Evolutionary conservation across 140 eudicot genomes (phyloP).

Genomic region (Stevia rebaudiana): DNA sequence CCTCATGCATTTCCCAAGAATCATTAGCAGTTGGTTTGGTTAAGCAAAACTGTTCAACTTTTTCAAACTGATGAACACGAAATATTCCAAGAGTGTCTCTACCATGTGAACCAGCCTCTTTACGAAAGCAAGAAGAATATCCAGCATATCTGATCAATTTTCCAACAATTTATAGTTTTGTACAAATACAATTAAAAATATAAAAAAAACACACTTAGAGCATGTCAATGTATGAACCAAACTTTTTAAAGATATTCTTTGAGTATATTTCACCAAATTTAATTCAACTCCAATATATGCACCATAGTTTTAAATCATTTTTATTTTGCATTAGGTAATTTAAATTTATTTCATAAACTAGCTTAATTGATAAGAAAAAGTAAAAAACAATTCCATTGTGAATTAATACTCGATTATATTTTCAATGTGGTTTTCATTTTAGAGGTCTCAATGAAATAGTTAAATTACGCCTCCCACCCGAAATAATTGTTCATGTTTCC

Average conservation of each 20-base stretch:
- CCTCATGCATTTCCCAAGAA: constrained; percentile 91
- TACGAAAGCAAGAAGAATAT: constrained; percentile 90
- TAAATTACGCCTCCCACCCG: neutral
- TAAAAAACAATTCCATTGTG: neutral
- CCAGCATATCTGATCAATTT: constrained; percentile 72
- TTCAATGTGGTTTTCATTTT: neutral
- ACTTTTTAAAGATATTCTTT: neutral
- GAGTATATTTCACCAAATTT: neutral
- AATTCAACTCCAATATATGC: neutral
- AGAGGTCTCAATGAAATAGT: neutral
- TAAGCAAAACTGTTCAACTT: constrained; percentile 81
- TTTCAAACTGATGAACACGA: constrained; percentile 95
- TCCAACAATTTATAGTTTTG: neutral
- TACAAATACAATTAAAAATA: neutral
- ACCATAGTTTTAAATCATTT: neutral
- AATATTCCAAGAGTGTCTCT: constrained; percentile 95
- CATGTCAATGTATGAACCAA: neutral
- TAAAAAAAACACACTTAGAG: neutral
- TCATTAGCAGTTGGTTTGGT: constrained; percentile 73
- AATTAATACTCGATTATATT: neutral
- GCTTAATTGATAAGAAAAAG: neutral
- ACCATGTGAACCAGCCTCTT: constrained; percentile 98
- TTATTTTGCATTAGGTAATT: neutral
- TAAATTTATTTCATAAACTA: neutral
- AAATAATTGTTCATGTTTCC: neutral